Evolutionary conservation across 139 green algal genomes (phyloP), one percentile per base, ranked within the genome.

Genomic region (Zygnema circumcarinatum): DNA sequence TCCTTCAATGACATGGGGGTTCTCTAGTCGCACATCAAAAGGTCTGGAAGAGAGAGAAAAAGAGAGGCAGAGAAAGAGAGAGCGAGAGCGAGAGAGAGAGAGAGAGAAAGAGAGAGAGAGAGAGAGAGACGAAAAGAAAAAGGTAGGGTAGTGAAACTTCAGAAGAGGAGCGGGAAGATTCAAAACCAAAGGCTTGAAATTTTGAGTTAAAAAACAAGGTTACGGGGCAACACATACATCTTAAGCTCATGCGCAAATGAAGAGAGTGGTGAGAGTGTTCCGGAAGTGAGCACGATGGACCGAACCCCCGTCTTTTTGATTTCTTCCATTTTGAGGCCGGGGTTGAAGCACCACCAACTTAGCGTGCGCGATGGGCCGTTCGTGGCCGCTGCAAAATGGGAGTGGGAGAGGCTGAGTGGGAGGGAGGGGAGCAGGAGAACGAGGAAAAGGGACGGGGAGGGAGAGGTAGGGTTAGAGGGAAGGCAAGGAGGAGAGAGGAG

Each of bases 11-110:
- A 98, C 94, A 91, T 98, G 97, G 0, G 95, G 94, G 92, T 99
- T 99, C 92, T 99, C 96, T 87, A 99, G 92, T n/a, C 87, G 78
- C 33, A 98, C 86, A 16, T 92, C 92, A 85, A 98, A 98, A 20
- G 92, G 91, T 54, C 84, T 89, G 76, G 41, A 38, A 81, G 74
- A 1, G 74, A 69, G 74, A 62, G 47, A 62, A 16, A 62, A 16
- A 62, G 47, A 62, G 47, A 62, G 47, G 7, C 7, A 62, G 47
- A 62, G 47, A 16, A 16, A 62, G 16, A 62, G 47, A 62, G 7
- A 62, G 47, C 7, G 47, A 62, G 47, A 62, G 16, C 7, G 7
- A 62, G 47, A 62, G 16, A 16, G 47, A 25, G 47, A 62, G 47
- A 62, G 47, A 16, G 47, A 62, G 7, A 62, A 62, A 25, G 47